Conservation (phyloP, 2,329 filamentous ascomycete genomes). For the Tolypocladium nubicola region DNA sequence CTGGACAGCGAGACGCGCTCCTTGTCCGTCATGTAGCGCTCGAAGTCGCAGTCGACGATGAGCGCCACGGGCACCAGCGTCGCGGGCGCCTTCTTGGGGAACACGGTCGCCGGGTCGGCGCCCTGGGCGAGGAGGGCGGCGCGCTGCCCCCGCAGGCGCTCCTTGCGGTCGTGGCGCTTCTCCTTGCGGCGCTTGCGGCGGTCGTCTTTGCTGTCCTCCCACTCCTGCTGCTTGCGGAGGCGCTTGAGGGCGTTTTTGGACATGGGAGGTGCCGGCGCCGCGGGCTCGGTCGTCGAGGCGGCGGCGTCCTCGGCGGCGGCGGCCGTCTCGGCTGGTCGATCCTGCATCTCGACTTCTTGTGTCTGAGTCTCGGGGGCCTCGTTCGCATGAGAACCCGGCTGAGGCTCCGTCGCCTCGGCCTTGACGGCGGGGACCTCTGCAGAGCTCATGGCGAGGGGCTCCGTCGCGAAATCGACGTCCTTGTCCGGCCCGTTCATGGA, state of each 20-base stretch:
- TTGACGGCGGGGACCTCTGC: background rate
- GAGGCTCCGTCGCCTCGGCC: background rate
- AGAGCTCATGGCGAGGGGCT: background rate
- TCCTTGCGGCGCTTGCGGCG: conserved; percentile 45
- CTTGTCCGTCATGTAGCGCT: conserved; percentile 77
- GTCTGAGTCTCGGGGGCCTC: too few species aligned
- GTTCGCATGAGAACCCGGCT: background rate
- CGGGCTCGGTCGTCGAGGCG: conserved; percentile 1
- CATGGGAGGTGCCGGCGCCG: conserved; percentile 25
- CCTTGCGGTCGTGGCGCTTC: conserved; percentile 37
- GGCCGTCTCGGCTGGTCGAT: background rate
- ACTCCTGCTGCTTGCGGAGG: conserved; percentile 57
- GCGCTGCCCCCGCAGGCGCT: conserved; percentile 38
- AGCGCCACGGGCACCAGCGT: conserved; percentile 65
- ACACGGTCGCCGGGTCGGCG: conserved; percentile 25
- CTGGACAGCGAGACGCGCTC: conserved; percentile 74
- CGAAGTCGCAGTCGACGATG: conserved; percentile 86
- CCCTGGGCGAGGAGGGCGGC: conserved; percentile 38
- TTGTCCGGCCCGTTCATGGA: background rate
- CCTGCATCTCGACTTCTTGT: background rate
- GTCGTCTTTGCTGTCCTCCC: conserved; percentile 60
- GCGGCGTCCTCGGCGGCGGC: background rate
- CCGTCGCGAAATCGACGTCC: background rate
- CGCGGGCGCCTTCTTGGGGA: conserved; percentile 23
- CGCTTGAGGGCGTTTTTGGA: conserved; percentile 88